These are phyloP conservation scores for Myxozyma neotropica DNA, from an alignment of 805 yeast species.

Conservation along the genomic window DNA sequence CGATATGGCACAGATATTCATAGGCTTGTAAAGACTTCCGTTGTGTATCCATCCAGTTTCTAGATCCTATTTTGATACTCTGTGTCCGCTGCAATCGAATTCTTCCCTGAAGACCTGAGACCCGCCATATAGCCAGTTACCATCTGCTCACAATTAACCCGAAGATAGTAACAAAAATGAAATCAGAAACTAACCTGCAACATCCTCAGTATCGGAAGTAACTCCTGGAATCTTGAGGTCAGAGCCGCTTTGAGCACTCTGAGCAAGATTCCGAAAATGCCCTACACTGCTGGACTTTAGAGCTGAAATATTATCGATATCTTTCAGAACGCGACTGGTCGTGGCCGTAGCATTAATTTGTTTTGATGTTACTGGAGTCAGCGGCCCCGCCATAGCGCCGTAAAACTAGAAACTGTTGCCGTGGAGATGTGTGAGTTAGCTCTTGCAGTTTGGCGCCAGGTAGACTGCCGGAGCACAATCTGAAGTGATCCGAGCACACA, in stretches of 20 bases:
- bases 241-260: constrained; percentile 13
- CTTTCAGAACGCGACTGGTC: constrained; percentile 11
- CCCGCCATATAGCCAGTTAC: too few species aligned
- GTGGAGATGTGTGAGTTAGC: too few species aligned
- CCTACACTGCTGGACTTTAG: constrained; percentile 34
- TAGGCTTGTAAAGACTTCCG: constrained; percentile 56
- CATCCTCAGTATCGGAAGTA: constrained; percentile 41
- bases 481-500: not conserved
- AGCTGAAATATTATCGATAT: constrained; percentile 27
- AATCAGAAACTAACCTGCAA: constrained; percentile 26
- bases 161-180: too few species aligned
- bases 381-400: constrained; percentile 26
- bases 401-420: too few species aligned
- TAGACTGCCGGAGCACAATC: not conserved
- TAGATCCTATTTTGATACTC: constrained; percentile 1
- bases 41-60: constrained; percentile 47
- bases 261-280: constrained; percentile 37
- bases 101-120: constrained; percentile 41
- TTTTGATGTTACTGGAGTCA: constrained; percentile 19
- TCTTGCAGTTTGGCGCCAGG: not conserved
- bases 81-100: constrained; percentile 42
- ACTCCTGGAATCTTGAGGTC: constrained; percentile 39
- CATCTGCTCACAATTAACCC: too few species aligned
- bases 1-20: constrained; percentile 78
- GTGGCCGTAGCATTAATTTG: constrained; percentile 18